A percentile compares a stretch with the other conserved stretches of the same genome.
phyloP scores from a whole-genome alignment of 169 alveolate species.

The Besnoitia besnoiti region DNA sequence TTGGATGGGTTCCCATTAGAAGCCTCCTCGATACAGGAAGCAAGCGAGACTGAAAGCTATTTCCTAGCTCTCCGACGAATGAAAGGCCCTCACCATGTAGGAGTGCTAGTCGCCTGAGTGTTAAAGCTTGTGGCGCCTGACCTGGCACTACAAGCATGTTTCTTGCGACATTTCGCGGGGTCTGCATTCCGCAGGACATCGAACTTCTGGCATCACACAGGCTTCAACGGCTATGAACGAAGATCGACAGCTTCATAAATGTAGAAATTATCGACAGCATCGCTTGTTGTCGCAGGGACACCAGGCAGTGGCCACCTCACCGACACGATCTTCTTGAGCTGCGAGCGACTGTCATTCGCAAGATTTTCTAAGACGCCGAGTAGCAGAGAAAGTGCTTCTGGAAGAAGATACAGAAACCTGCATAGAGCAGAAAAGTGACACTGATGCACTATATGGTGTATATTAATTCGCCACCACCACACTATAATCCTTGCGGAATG shows the following conservation, averaged over 20 bases:
- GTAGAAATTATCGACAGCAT: not conserved
- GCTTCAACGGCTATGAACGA: not conserved
- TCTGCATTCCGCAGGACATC: no score
- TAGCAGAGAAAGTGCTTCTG: slow-evolving; percentile 12
- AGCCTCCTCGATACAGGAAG: not conserved
- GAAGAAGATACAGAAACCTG: slow-evolving; percentile 45
- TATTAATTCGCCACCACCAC: not conserved
- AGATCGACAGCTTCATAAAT: not conserved
- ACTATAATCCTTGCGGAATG: not conserved
- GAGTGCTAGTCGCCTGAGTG: not conserved
- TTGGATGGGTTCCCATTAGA: not conserved
- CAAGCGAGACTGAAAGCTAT: not conserved
- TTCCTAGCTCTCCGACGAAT: slow-evolving; percentile 7
- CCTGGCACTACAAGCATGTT: not conserved
- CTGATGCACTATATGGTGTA: not conserved
- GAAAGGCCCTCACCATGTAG: slow-evolving; percentile 10
- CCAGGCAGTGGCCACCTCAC: slow-evolving; percentile 39
- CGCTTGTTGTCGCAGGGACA: not conserved
- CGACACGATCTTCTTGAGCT: not conserved
- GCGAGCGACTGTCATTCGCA: not conserved
- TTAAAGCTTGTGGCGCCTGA: not conserved
- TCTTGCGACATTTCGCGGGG: no score
- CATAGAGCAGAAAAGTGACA: not conserved
- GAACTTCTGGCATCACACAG: not conserved
- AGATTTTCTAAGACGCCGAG: not conserved